Conservation (phyloP, 2,329 filamentous ascomycete genomes). For the Erysiphe pulchra region DNA sequence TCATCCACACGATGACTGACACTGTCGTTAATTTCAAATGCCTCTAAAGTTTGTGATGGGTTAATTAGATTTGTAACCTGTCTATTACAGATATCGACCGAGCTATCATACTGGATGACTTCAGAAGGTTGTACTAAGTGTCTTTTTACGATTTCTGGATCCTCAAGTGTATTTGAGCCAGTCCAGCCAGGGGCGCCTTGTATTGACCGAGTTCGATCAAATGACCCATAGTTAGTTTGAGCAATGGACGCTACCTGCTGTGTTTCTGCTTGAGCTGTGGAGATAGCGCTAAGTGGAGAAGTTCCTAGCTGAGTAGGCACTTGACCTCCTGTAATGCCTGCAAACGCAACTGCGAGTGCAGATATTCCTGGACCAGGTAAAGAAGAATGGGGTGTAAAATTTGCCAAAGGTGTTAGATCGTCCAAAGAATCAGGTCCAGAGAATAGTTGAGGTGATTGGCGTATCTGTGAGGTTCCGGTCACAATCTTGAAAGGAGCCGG, state of each 20-base stretch:
- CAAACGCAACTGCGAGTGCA: slow-evolving; percentile 68
- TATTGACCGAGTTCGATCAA: slow-evolving; percentile 35
- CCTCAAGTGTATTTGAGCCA: slow-evolving; percentile 43
- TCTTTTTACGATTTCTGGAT: slow-evolving; percentile 72
- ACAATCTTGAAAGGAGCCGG: slow-evolving; percentile 21
- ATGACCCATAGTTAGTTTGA: slow-evolving; percentile 62
- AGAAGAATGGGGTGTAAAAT: slow-evolving; percentile 27
- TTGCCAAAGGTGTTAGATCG: slow-evolving; percentile 35
- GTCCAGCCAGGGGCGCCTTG: slow-evolving; percentile 17
- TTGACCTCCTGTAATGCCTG: slow-evolving; percentile 37
- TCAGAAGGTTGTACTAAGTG: slow-evolving; percentile 58
- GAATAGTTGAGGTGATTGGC: slow-evolving; percentile 21
- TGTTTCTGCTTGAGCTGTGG: slow-evolving; percentile 26
- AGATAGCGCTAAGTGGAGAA: slow-evolving; percentile 29
- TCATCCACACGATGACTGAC: slow-evolving; percentile 22
- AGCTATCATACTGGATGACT: slow-evolving; percentile 11
- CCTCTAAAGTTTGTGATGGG: slow-evolving; percentile 11
- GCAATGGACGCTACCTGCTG: slow-evolving; percentile 17
- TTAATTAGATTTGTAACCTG: slow-evolving; percentile 15
- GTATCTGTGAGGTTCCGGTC: slow-evolving; percentile 21
- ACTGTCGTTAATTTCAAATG: slow-evolving; percentile 9
- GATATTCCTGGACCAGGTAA: slow-evolving; percentile 59
- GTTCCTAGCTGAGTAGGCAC: slow-evolving; percentile 47
- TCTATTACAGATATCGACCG: slow-evolving; percentile 8
- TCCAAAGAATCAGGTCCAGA: slow-evolving; percentile 16